phyloP scores from a whole-genome alignment of 768 basidiomycete species.

The Boletales sp. region DNA sequence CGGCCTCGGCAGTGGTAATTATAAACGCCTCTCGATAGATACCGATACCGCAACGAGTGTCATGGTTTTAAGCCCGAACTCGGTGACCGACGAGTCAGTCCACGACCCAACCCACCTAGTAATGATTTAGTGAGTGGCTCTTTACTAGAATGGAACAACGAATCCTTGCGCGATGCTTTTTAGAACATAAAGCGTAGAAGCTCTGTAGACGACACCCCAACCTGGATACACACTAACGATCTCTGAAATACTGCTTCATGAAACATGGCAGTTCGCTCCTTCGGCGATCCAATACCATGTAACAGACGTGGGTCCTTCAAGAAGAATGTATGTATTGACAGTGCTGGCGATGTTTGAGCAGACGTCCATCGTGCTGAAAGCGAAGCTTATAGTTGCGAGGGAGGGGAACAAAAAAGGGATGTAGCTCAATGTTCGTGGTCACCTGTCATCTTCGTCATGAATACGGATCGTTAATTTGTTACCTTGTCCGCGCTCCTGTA shows the following conservation, averaged over 20 bases:
- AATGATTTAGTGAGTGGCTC: not conserved
- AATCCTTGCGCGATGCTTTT: conserved; percentile 60
- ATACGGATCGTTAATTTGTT: too few relatives aligned
- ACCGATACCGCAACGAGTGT: conserved; percentile 28
- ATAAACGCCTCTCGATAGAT: conserved; percentile 30
- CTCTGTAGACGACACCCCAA: conserved; percentile 50
- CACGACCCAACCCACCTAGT: conserved; percentile 26
- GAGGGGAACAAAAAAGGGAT: conserved; percentile 40
- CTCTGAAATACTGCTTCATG: conserved; percentile 29
- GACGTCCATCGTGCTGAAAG: conserved; percentile 34
- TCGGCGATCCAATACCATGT: conserved; percentile 38
- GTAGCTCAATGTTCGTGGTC: conserved; percentile 28
- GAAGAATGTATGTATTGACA: conserved; percentile 34
- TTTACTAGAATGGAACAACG: conserved; percentile 5
- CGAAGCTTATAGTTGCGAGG: conserved; percentile 32
- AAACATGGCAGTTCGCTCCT: conserved; percentile 21
- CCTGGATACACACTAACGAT: conserved; percentile 31
- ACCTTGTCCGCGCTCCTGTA: too few relatives aligned
- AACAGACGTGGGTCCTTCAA: conserved; percentile 35
- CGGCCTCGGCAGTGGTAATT: conserved; percentile 37
- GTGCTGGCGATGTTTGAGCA: conserved; percentile 37
- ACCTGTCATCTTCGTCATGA: conserved; percentile 17
- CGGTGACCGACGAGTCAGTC: conserved; percentile 33
- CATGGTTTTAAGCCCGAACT: conserved; percentile 35
- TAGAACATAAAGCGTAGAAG: conserved; percentile 68